Evolutionary conservation across 768 basidiomycete species (phyloP).

Genomic region (Omphalotus guepiniiformis): DNA sequence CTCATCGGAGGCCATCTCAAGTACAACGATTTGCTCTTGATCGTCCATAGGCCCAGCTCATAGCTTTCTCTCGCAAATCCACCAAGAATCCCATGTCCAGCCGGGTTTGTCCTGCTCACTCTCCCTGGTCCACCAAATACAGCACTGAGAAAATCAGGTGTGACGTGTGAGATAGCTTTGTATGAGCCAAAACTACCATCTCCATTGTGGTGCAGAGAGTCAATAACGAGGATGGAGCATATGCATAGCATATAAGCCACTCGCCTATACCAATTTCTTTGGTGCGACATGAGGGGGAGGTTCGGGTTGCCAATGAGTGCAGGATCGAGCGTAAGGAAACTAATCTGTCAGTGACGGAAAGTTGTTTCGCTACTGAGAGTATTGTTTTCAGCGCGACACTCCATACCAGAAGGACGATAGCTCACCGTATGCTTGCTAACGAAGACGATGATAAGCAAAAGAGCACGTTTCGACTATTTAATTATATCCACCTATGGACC

Average conservation of each 20-base stretch:
- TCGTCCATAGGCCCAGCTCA: conserved; percentile 58
- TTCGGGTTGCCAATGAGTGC: conserved; percentile 23
- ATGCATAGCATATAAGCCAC: conserved; percentile 70
- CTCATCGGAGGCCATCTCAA: conserved; percentile 33
- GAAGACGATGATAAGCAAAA: conserved; percentile 72
- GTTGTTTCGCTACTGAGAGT: conserved; percentile 55
- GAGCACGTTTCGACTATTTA: conserved; percentile 66
- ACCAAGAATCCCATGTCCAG: conserved; percentile 68
- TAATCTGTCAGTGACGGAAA: conserved; percentile 48
- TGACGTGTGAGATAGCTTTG: conserved; percentile 60
- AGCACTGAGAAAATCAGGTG: conserved; percentile 57
- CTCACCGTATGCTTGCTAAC: conserved; percentile 75
- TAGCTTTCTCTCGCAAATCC: conserved; percentile 63
- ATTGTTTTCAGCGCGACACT: neutral
- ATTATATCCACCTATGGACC: conserved; percentile 57
- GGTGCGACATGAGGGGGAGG: conserved; percentile 17
- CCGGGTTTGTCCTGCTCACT: conserved; percentile 54
- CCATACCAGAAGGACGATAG: neutral
- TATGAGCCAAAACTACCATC: conserved; percentile 69
- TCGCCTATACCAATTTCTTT: conserved; percentile 68
- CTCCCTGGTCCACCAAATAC: conserved; percentile 91
- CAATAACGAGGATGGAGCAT: too few species aligned
- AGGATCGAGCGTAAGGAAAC: conserved; percentile 49
- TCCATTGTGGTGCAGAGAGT: too few species aligned
- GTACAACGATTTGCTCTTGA: conserved; percentile 40